Evolutionary conservation across 225 moss, liverwort and hornwort species (phyloP), one percentile per base, ranked within the genome.

Genomic region (Asterella californica): DNA sequence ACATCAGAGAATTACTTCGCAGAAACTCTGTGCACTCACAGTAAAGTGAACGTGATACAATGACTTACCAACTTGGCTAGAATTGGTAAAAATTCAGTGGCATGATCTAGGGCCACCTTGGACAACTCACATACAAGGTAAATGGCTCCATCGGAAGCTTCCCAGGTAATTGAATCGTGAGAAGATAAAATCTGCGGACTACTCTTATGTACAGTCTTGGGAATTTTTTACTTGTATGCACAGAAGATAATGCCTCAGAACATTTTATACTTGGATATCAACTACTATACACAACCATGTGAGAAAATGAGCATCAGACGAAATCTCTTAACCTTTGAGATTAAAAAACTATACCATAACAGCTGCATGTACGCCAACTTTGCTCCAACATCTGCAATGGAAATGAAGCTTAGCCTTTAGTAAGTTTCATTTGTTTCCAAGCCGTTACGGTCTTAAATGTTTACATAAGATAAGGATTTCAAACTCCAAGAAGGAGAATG

Each of bases 121-220:
- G 91, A 90, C 42, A 93, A 85, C 80, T 93, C 93, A 59, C 91
- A 89, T 49, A 93, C 84, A 72, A 93, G 80, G 79, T 90, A 93
- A 74, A 93, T 90, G 6, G 90, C 93, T 67, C 93, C 93, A 78
- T 93, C 93, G 15, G 90, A 89, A 50, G 81, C 81, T 78, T 93
- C 91, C 91, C 93, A 93, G 36, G 86, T 87, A 72, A 91, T 88
- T 57, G 68, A 83, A 64, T 85, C 85, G 76, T 84, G 79, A 74
- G 84, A 79, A 86, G 88, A 82, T 53, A 82, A 88, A 50, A 3
- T 74, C 74, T 49, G 74, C 21, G 10, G 14, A 52, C 34, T 14
- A 60, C 9, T 42, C 22, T 22, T 9, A 22, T 33, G 59, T 64
- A 38, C 22, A 45, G 21, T 8, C 42, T 64, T 63, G 77, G 46